A percentile compares a stretch with the other conserved stretches of the same genome.
Conservation (phyloP, 176 grass and related monocot genomes). For the Elymus sibiricus region DNA sequence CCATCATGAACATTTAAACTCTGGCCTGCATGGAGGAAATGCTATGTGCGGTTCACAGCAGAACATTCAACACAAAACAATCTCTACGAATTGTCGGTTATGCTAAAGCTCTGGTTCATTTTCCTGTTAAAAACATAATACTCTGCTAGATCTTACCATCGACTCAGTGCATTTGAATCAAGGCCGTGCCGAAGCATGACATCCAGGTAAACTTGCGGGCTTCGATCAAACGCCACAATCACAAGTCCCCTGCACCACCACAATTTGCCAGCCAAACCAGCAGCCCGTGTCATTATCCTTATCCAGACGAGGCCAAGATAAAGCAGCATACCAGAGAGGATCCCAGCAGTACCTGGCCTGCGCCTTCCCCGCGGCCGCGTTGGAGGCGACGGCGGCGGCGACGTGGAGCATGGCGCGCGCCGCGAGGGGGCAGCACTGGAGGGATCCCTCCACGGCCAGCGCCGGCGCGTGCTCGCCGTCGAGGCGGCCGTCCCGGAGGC, state of each 20-base stretch:
- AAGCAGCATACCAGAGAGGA: not conserved
- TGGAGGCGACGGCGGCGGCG: conserved; percentile 35
- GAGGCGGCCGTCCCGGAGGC: conserved; percentile 53
- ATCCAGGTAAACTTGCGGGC: conserved; percentile 59
- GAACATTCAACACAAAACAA: not conserved
- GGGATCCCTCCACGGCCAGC: conserved; percentile 45
- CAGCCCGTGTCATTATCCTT: not conserved
- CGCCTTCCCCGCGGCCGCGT: conserved; percentile 39
- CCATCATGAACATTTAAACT: conserved; percentile 18
- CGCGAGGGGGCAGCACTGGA: conserved; percentile 38
- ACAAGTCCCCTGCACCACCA: conserved; percentile 57
- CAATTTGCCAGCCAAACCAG: conserved; percentile 16
- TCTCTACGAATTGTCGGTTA: not conserved
- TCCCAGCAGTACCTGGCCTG: conserved; percentile 43
- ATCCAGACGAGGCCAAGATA: not conserved
- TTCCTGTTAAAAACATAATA: not conserved
- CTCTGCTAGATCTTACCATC: conserved; percentile 43
- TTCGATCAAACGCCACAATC: conserved; percentile 60
- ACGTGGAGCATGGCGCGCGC: conserved; percentile 49
- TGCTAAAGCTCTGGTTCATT: not conserved
- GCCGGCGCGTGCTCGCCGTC: conserved; percentile 65
- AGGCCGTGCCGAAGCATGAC: conserved; percentile 40
- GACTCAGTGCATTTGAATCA: conserved; percentile 41
- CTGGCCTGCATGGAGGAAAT: not conserved
- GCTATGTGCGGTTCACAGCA: not conserved